Percentiles rank a stretch among this genome's conserved stretches.
Evolutionary conservation across 441 rosid genomes (phyloP).

Genomic region (Breynia disticha): DNA sequence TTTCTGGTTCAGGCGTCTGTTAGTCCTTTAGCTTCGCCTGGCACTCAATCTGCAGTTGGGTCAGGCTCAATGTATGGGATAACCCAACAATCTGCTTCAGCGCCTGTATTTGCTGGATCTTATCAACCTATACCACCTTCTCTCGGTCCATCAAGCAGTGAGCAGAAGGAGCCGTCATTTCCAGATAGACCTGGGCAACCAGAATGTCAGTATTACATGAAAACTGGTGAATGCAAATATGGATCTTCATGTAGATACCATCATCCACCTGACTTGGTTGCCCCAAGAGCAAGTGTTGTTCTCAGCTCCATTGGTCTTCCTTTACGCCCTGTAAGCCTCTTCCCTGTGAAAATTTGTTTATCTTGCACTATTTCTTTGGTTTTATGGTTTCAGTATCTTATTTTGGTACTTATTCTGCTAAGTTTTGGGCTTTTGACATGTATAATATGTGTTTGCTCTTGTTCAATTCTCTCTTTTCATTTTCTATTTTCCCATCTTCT

Average conservation of each 20-base stretch:
- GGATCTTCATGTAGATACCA: conserved; percentile 89
- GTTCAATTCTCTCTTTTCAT: background rate
- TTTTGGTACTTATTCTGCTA: too few relatives aligned
- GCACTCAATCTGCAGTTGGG: conserved; percentile 52
- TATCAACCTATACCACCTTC: conserved; percentile 43
- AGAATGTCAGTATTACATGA: conserved; percentile 82
- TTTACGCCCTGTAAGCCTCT: conserved; percentile 67
- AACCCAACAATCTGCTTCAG: conserved; percentile 58
- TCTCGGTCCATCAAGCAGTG: conserved; percentile 40
- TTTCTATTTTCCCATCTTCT: background rate
- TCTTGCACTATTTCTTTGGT: background rate
- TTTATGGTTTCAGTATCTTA: too few relatives aligned
- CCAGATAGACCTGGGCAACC: conserved; percentile 88
- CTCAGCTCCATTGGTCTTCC: conserved; percentile 80
- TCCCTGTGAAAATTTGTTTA: conserved; percentile 4
- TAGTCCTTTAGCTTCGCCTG: conserved; percentile 52
- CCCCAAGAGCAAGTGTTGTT: conserved; percentile 36
- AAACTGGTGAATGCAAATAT: conserved; percentile 85
- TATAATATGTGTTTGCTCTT: too few relatives aligned
- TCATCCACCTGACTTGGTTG: conserved; percentile 62
- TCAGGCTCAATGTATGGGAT: conserved; percentile 61
- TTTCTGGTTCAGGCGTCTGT: conserved; percentile 37
- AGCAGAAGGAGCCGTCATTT: conserved; percentile 48
- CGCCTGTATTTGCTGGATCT: conserved; percentile 53
- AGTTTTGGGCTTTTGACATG: too few relatives aligned